Evolutionary conservation across 192 early-diverging fungal species (phyloP).

Genomic region (Polychytrium aggregatum): DNA sequence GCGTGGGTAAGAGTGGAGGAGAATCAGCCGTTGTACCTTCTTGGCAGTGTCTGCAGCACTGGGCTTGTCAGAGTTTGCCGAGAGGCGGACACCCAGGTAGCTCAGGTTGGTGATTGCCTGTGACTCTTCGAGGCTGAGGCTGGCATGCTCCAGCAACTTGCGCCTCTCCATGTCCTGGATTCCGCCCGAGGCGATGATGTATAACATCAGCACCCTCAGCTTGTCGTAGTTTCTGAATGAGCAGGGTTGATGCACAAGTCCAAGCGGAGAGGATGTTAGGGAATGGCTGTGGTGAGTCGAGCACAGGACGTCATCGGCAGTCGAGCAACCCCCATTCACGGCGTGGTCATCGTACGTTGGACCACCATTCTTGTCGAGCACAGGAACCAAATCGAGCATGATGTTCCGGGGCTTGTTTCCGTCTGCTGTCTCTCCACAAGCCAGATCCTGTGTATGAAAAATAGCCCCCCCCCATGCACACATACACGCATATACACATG

Average conservation of each 20-base stretch:
- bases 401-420: conserved; percentile 54
- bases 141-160: conserved; percentile 54
- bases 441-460: conserved; percentile 45
- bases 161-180: conserved; percentile 61
- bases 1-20: too few species aligned
- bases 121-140: conserved; percentile 57
- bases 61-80: too few species aligned
- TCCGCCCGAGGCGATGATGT: conserved; percentile 69
- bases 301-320: too few species aligned
- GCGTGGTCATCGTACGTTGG: conserved; percentile 31
- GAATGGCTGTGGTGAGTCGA: too few species aligned
- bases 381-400: conserved; percentile 62
- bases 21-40: too few species aligned
- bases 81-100: conserved; percentile 55
- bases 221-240: conserved; percentile 52
- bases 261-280: neutral
- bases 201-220: conserved; percentile 66
- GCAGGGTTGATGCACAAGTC: neutral
- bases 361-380: conserved; percentile 58
- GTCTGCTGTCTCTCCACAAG: conserved; percentile 68
- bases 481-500: too few species aligned
- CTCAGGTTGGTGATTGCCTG: conserved; percentile 70
- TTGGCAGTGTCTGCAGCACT: too few species aligned
- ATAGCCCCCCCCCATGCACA: too few species aligned
- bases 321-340: too few species aligned